These are phyloP conservation scores for Rutstroemia sp. DNA, from an alignment of 2,329 filamentous ascomycete genomes.

Conservation along the genomic window DNA sequence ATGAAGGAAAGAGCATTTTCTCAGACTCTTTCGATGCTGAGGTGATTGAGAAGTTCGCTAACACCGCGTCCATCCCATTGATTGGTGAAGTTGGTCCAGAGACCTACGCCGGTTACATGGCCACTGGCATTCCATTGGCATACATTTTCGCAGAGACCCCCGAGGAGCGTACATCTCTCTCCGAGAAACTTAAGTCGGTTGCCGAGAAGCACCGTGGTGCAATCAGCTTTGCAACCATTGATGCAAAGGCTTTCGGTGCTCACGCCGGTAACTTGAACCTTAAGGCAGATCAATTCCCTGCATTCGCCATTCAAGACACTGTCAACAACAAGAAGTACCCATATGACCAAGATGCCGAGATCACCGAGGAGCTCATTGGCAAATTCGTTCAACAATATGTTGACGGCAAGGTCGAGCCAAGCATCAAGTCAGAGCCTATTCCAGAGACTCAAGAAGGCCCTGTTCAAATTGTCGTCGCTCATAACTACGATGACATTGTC, in stretches of 20 bases:
- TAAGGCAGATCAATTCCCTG: constrained; percentile 87
- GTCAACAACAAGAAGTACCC: constrained; percentile 97
- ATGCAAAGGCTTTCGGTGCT: constrained; percentile 87
- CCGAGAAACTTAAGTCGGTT: constrained; percentile 71
- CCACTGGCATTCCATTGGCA: constrained; percentile 80
- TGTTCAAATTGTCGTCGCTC: constrained; percentile 82
- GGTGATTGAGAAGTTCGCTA: constrained; percentile 74
- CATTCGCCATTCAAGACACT: constrained; percentile 95
- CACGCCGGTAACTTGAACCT: constrained; percentile 97
- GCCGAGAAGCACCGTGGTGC: constrained; percentile 88
- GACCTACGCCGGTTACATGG: constrained; percentile 94
- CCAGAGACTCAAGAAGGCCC: constrained; percentile 88
- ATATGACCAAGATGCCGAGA: constrained; percentile 74
- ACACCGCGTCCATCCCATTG: constrained; percentile 77
- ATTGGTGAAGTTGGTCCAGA: constrained; percentile 95
- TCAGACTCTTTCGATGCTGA: constrained; percentile 74
- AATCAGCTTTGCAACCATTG: constrained; percentile 97
- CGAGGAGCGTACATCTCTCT: constrained; percentile 79
- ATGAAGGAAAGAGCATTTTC: constrained; percentile 88
- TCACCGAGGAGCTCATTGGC: constrained; percentile 61
- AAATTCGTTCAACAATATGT: constrained; percentile 81
- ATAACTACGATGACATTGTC: constrained; percentile 88
- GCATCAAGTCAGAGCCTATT: constrained; percentile 96
- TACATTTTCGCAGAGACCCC: constrained; percentile 94
- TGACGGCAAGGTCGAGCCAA: constrained; percentile 83